Evolutionary conservation across 176 grass and related monocot genomes (phyloP), one percentile per base, ranked within the genome.

Genomic region (Chrysopogon serrulatus): DNA sequence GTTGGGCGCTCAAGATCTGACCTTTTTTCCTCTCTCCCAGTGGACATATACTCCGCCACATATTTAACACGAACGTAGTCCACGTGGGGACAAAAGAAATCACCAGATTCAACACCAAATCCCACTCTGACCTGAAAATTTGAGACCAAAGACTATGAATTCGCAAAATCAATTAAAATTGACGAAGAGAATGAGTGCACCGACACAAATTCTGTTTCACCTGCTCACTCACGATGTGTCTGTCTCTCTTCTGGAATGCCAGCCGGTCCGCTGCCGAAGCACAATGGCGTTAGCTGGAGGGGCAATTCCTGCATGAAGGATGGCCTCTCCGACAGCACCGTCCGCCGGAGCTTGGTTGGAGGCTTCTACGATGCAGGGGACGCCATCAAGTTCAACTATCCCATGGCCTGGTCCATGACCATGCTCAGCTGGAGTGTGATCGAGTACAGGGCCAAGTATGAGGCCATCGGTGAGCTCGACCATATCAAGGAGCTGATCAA

Each of bases 401-500:
- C 94, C 56, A 97, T 97, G 94, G 92, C 94, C 71, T 97, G 90
- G 82, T 90, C 94, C 84, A 97, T 97, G 94, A 97, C 94, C 78
- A 94, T 97, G 94, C 91, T 97, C 74, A 97, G 94, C 81, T 97
- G 94, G 94, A 97, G 87, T 11, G 94, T 97, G 57, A 97, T 97
- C 39, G 94, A 97, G 89, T 97, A 97, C 87, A 92, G 11, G 54
- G 91, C 94, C 5, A 97, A 94, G 77, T 97, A 90, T 33, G 94
- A 97, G 79, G 87, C 87, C 1, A 92, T 92, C 16, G 94, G 94
- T 6, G 94, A 97, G 65, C 88, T 97, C 40, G 86, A 91, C 65
- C 94, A 97, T 71, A 30, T 97, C 68, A 97, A 92, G 79, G 84
- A 88, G 64, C 40, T 94, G 2, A 97, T 97, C 84, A 97, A 97